Evolutionary conservation across 2,329 filamentous ascomycete genomes (phyloP).

Genomic region (Colletotrichum scovillei): DNA sequence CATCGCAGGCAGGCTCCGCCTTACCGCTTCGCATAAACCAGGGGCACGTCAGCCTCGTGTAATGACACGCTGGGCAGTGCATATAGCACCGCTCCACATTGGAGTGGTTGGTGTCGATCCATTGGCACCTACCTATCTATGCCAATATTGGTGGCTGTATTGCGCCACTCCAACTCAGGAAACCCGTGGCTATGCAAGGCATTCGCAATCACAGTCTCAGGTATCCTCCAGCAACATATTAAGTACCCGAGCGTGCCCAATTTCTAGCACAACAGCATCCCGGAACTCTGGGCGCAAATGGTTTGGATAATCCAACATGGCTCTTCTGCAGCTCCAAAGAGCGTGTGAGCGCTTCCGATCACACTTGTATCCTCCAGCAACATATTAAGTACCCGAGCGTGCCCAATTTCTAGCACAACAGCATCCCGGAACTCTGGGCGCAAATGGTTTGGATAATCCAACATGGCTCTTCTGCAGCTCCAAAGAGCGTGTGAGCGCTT

Average conservation of each 20-base stretch:
- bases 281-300: no score
- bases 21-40: not conserved
- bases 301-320: fast-evolving
- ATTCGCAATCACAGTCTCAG: not conserved
- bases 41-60: not conserved
- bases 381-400: fast-evolving
- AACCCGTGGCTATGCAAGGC: not conserved
- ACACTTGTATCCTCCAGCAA: no score
- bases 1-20: not conserved
- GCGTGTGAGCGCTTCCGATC: no score
- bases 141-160: not conserved
- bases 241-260: no score
- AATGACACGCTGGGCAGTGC: not conserved
- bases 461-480: no score
- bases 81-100: not conserved
- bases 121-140: not conserved
- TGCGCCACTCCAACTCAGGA: not conserved
- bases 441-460: no score
- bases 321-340: no score
- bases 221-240: no score
- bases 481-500: no score
- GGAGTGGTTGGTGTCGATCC: not conserved
- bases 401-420: no score
- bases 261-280: no score
- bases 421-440: no score